Conservation (phyloP, 1,284 basidiomycete genomes). For the Tilletia caries region DNA sequence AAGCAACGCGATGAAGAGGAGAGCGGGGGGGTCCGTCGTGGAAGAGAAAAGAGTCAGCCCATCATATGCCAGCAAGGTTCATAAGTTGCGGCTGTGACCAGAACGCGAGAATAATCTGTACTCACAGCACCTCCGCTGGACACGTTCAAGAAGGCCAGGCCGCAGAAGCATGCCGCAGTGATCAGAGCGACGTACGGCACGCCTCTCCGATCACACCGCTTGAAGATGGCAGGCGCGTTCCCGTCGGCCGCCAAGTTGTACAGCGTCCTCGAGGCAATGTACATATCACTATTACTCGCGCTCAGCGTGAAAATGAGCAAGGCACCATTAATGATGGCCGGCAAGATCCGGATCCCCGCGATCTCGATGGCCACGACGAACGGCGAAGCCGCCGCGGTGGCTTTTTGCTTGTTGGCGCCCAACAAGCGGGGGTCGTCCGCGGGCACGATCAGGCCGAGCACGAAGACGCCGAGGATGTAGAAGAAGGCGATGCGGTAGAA, state of each 20-base stretch:
- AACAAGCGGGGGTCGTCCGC: conserved; percentile 30
- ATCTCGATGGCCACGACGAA: conserved; percentile 67
- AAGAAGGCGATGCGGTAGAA: conserved; percentile 67
- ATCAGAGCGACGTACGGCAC: conserved; percentile 58
- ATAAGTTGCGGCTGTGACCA: too few species aligned
- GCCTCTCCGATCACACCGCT: conserved; percentile 57
- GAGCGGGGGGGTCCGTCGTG: neutral
- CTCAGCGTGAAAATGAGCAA: conserved; percentile 41
- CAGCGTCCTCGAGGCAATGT: conserved; percentile 60
- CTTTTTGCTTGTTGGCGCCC: conserved; percentile 23
- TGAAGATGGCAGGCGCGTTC: conserved; percentile 60
- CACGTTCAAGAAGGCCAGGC: conserved; percentile 66
- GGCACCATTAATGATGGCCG: conserved; percentile 61
- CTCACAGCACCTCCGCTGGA: conserved; percentile 54
- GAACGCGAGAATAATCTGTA: too few species aligned
- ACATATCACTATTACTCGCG: conserved; percentile 59
- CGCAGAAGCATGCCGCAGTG: conserved; percentile 63
- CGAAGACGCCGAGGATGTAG: conserved; percentile 62
- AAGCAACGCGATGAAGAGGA: neutral
- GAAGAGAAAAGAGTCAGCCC: too few species aligned
- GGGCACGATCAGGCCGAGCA: conserved; percentile 44
- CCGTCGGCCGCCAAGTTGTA: conserved; percentile 61
- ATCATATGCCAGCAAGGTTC: too few species aligned
- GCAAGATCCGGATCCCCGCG: conserved; percentile 69
- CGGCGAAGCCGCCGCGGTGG: conserved; percentile 63